Percentiles rank a stretch among this genome's conserved stretches.
These are phyloP conservation scores for Hymenoscyphus fructigenus DNA, from an alignment of 2,329 filamentous ascomycete species.

Conservation along the genomic window DNA sequence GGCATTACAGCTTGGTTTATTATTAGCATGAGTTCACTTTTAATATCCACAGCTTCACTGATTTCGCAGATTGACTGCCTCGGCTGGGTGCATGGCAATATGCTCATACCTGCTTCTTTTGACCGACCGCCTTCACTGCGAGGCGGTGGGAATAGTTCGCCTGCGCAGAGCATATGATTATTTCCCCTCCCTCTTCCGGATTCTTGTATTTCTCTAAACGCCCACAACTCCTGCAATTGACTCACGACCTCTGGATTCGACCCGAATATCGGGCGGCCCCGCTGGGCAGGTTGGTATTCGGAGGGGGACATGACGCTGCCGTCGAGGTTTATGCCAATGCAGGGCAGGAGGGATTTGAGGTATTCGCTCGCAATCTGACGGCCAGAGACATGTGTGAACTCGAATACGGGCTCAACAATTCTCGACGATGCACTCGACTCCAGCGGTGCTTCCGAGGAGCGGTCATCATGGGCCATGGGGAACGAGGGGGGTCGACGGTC, in stretches of 20 bases:
- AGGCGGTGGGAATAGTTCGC: background rate
- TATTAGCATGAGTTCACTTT: background rate
- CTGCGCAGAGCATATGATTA: background rate
- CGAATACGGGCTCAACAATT: background rate
- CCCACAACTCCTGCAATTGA: constrained; percentile 1
- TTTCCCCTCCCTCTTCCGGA: background rate
- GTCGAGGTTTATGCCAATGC: constrained; percentile 1
- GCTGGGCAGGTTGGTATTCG: constrained; percentile 12
- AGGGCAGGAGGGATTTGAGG: constrained; percentile 2
- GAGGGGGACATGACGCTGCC: constrained; percentile 14
- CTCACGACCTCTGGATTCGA: constrained; percentile 6
- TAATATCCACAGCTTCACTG: background rate
- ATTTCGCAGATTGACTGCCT: background rate
- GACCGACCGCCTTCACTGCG: background rate
- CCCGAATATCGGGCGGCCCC: constrained; percentile 5
- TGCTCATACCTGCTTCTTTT: background rate
- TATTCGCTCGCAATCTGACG: constrained; percentile 1
- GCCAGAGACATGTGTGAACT: constrained; percentile 3
- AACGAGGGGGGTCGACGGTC: background rate
- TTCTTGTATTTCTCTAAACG: constrained; percentile 7
- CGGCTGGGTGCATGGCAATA: background rate
- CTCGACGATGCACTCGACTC: background rate
- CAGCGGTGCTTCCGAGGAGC: constrained; percentile 5
- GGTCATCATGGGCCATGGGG: constrained; percentile 9
- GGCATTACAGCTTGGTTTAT: background rate